Evolutionary conservation across 352 stramenopile species (phyloP).

Genomic region (Globisporangium paddicum): DNA sequence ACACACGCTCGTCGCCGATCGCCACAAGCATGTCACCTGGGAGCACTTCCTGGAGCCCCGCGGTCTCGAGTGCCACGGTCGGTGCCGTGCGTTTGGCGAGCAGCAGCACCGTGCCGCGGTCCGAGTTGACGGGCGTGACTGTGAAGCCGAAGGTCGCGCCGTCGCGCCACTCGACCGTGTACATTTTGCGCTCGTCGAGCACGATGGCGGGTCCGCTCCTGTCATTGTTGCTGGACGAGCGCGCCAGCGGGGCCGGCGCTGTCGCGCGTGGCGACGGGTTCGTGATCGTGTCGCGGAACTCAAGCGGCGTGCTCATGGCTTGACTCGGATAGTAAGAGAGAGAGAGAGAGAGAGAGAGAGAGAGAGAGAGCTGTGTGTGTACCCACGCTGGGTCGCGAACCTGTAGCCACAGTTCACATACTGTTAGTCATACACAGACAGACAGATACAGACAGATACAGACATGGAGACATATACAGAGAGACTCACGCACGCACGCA

Average conservation of each 20-base stretch:
- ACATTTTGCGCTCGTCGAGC: conserved; percentile 75
- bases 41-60: conserved; percentile 64
- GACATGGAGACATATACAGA: neutral
- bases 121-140: conserved; percentile 62
- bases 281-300: conserved; percentile 7
- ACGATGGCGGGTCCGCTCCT: conserved; percentile 26
- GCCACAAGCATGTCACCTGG: conserved; percentile 71
- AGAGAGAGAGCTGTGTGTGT: neutral
- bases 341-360: neutral
- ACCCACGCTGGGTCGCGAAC: conserved; percentile 1
- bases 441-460: neutral
- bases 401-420: neutral
- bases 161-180: conserved; percentile 66
- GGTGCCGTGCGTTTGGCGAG: conserved; percentile 46
- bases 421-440: neutral
- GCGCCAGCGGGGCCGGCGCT: neutral
- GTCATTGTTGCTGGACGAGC: conserved; percentile 5
- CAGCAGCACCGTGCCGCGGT: conserved; percentile 58
- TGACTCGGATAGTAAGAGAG: neutral
- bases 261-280: neutral
- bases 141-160: conserved; percentile 63
- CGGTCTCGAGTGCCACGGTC: conserved; percentile 22
- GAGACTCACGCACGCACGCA: neutral
- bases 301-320: conserved; percentile 10
- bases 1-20: conserved; percentile 75